Evolutionary conservation across 352 stramenopile genomes (phyloP).

Genomic region (Globisporangium ultimum): DNA sequence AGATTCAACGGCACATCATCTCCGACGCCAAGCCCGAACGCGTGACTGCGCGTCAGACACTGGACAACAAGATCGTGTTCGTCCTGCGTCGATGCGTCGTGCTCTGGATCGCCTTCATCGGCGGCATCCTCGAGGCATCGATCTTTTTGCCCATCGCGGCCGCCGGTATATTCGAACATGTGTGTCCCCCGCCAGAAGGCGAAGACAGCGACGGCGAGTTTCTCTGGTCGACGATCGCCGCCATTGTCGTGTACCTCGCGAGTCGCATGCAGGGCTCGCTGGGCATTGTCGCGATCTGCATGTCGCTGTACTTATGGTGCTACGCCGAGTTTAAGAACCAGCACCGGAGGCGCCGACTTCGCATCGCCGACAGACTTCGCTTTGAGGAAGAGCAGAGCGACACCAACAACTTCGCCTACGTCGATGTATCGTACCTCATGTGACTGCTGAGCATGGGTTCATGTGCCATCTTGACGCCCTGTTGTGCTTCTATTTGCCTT

Average conservation of each 20-base stretch:
- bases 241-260: conserved; percentile 28
- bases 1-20: conserved; percentile 7
- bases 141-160: conserved; percentile 61
- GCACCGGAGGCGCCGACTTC: conserved; percentile 19
- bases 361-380: conserved; percentile 19
- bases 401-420: conserved; percentile 23
- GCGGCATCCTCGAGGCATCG: conserved; percentile 30
- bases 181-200: conserved; percentile 10
- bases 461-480: not conserved
- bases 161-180: conserved; percentile 34
- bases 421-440: conserved; percentile 17
- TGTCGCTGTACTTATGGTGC: conserved; percentile 48
- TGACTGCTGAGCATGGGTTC: no score
- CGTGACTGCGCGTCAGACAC: conserved; percentile 9
- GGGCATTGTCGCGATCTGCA: conserved; percentile 31
- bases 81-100: conserved; percentile 22
- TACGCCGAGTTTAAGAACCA: conserved; percentile 50
- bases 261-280: conserved; percentile 39
- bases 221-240: conserved; percentile 27
- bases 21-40: not conserved
- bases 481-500: not conserved
- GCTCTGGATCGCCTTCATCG: conserved; percentile 29
- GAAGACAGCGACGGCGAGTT: conserved; percentile 21
- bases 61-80: conserved; percentile 14
- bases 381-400: conserved; percentile 18